A percentile compares a stretch with the other conserved stretches of the same genome.
Conservation (phyloP, 768 basidiomycete species). For the Mycena olivaceomarginata region DNA sequence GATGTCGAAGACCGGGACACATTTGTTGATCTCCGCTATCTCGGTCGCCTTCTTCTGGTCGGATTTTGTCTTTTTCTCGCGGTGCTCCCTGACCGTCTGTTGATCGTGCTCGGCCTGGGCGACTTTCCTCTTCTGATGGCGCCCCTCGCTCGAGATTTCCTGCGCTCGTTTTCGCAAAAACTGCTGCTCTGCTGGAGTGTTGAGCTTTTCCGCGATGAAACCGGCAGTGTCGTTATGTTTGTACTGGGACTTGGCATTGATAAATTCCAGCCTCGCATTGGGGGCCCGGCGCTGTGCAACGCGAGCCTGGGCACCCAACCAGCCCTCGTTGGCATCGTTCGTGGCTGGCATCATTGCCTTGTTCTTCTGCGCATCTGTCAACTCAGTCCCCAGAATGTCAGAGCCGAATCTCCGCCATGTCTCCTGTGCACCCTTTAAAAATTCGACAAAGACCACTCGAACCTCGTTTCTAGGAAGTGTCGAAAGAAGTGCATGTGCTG, state of each 20-base stretch:
- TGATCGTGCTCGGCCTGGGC: too few species aligned
- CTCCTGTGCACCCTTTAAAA: constrained; percentile 30
- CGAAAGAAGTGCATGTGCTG: background rate
- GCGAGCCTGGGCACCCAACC: too few species aligned
- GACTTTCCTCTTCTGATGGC: too few species aligned
- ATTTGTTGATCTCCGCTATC: too few species aligned
- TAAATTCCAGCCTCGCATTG: too few species aligned
- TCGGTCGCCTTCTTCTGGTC: constrained; percentile 4
- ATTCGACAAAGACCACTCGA: constrained; percentile 3
- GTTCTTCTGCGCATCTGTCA: background rate
- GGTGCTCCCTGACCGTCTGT: constrained; percentile 4
- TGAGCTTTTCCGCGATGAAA: background rate
- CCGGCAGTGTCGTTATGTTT: too few species aligned
- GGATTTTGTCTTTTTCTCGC: background rate
- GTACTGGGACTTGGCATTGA: too few species aligned
- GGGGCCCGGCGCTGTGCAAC: too few species aligned
- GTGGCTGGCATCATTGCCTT: too few species aligned
- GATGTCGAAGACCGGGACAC: background rate
- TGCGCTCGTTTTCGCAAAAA: background rate
- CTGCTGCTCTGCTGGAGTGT: background rate
- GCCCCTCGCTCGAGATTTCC: too few species aligned
- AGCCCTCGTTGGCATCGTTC: too few species aligned
- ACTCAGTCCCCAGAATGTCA: constrained; percentile 7
- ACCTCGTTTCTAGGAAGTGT: constrained; percentile 23
- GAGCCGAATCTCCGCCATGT: constrained; percentile 39